Evolutionary conservation across 441 rosid genomes (phyloP).

Genomic region (Eugenia klotzschiana): DNA sequence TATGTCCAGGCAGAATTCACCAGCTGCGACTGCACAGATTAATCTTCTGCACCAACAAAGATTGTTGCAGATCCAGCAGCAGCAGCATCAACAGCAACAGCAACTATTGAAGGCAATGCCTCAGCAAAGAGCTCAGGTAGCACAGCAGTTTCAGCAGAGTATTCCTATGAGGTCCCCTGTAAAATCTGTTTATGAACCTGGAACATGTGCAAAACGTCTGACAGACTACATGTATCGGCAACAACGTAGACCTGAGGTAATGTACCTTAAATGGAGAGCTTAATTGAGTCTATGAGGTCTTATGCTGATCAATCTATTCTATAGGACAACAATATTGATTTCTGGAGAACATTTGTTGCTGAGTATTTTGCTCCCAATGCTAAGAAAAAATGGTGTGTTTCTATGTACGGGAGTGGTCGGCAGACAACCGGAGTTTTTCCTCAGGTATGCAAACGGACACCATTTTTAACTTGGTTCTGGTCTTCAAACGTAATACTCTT

Average conservation of each 20-base stretch:
- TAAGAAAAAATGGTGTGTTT: conserved; percentile 80
- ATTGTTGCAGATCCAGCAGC: conserved; percentile 18
- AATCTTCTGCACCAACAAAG: conserved; percentile 23
- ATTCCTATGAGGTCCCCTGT: conserved; percentile 15
- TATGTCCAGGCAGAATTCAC: conserved; percentile 19
- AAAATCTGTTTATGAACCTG: conserved; percentile 23
- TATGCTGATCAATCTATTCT: not conserved
- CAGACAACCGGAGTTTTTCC: conserved; percentile 72
- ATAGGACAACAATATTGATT: conserved; percentile 75
- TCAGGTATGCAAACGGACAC: conserved; percentile 34
- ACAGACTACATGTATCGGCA: conserved; percentile 23
- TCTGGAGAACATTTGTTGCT: conserved; percentile 72
- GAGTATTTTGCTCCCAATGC: conserved; percentile 67
- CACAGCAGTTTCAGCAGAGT: conserved; percentile 18
- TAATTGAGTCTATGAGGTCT: not conserved
- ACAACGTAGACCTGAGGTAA: conserved; percentile 24
- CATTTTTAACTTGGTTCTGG: not conserved
- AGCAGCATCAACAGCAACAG: conserved; percentile 9
- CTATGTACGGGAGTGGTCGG: conserved; percentile 69
- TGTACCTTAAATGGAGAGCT: not conserved
- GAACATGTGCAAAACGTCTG: conserved; percentile 26
- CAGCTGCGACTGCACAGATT: conserved; percentile 18
- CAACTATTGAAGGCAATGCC: conserved; percentile 16
- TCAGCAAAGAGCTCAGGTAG: conserved; percentile 17
- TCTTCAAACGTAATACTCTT: not conserved